Percentiles rank a stretch among this genome's conserved stretches.
Evolutionary conservation across 2,329 filamentous ascomycete species (phyloP).

Genomic region (Epichloe brachyelytri): DNA sequence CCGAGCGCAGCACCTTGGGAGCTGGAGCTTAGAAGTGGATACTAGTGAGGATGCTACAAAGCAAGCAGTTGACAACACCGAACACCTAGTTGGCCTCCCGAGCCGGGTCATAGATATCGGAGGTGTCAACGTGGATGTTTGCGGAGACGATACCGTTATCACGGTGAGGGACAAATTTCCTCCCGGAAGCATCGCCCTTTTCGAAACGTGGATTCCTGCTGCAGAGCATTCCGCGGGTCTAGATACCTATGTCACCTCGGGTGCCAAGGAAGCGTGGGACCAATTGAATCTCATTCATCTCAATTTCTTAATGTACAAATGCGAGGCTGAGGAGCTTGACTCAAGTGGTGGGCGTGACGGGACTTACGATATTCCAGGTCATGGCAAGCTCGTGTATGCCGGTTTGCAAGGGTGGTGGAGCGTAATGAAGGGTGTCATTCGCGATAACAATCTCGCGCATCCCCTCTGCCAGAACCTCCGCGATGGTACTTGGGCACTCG

Average conservation of each 20-base stretch:
- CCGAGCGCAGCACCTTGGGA: constrained; percentile 72
- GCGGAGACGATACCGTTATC: constrained; percentile 64
- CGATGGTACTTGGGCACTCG: constrained; percentile 81
- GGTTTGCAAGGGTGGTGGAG: constrained; percentile 99
- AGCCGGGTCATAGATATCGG: constrained; percentile 64
- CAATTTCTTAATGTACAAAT: constrained; percentile 84
- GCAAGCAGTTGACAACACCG: constrained; percentile 53
- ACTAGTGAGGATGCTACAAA: constrained; percentile 56
- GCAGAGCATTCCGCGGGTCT: constrained; percentile 74
- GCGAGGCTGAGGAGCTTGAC: constrained; percentile 76
- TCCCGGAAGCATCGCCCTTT: constrained; percentile 85
- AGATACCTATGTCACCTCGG: constrained; percentile 75
- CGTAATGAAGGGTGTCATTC: constrained; percentile 69
- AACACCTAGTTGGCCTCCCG: constrained; percentile 67
- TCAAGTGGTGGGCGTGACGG: constrained; percentile 69
- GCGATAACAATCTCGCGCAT: constrained; percentile 82
- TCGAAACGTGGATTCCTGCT: constrained; percentile 89
- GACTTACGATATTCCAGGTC: constrained; percentile 74
- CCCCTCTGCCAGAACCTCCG: constrained; percentile 87
- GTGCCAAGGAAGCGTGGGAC: constrained; percentile 65
- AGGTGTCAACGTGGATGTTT: constrained; percentile 59
- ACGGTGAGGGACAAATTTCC: constrained; percentile 73
- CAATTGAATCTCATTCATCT: constrained; percentile 67
- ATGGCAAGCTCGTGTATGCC: constrained; percentile 81
- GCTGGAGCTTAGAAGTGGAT: constrained; percentile 87